Base-by-base conservation (phyloP, 2,329 filamentous ascomycete species). In the Diplodia mutila region DNA sequence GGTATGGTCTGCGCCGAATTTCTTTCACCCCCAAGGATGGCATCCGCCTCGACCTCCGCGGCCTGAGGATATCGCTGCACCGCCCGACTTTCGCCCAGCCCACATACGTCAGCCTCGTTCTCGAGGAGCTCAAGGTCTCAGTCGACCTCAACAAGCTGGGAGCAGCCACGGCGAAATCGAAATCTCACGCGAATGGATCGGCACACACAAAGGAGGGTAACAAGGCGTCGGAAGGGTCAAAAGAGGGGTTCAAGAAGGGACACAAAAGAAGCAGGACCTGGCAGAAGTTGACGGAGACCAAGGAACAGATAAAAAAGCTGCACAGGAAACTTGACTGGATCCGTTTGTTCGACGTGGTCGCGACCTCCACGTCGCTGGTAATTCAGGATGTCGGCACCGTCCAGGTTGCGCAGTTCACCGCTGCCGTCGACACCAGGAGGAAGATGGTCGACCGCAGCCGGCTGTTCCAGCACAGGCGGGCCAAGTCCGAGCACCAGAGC, bases 11-110 rank as follows among this genome's bases (percentile, higher is more conserved):
- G 72, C 90, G 94, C 71, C 91, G 94, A 72, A 90, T 99, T 70
- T 91, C 93, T 68, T 98, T 96, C 79, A 92, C 92, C 16, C 93
- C 93, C 32, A 90, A 87, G 79, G 93, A 97, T 86, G 95, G 95
- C 73, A 83, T 97, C 75, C 91, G 91, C 74, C 88, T 99, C 78
- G 93, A 97, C 78, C 89, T 99, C 67, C 89, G 95, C 61, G 92
- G 94, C 61, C 85, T 99, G 64, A 93, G 95, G 53, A 85, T 99
- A 73, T 91, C 92, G 67, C 80, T 98, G 70, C 95, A 99, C 80
- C 89, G 94, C 4, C 95, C 95, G 14, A 98, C 95, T 6, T 98
- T 99, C 80, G 93, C 94, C 55, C 93, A 98, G 78, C 95, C 95
- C 53, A 98, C 96, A 70, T 98, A 94, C 93, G 83, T 97, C 73